These are phyloP conservation scores for Penicillium brasilianum DNA, from an alignment of 2,329 filamentous ascomycete genomes.

Conservation along the genomic window DNA sequence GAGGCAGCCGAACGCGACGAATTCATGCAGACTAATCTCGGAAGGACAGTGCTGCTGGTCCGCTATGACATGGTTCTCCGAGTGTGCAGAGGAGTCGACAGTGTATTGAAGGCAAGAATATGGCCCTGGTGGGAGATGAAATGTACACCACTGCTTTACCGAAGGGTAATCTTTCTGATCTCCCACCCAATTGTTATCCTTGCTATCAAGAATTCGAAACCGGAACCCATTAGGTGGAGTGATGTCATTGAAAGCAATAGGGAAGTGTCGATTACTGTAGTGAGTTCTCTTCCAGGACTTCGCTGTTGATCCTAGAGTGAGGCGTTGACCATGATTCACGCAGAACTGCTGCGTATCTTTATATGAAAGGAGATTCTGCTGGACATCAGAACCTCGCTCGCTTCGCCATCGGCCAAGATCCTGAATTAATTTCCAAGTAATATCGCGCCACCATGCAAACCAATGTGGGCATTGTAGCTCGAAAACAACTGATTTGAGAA, in stretches of 20 bases:
- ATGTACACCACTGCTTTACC: constrained; percentile 18
- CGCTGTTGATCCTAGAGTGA: constrained; percentile 22
- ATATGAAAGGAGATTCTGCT: constrained; percentile 18
- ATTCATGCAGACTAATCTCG: constrained; percentile 52
- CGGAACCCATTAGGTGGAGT: constrained; percentile 52
- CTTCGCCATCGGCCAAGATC: constrained; percentile 41
- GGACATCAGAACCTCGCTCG: not conserved
- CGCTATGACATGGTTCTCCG: constrained; percentile 58
- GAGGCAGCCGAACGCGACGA: constrained; percentile 55
- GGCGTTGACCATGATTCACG: constrained; percentile 1
- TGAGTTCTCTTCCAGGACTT: constrained; percentile 26
- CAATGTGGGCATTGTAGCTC: constrained; percentile 52
- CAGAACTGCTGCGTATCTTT: constrained; percentile 7
- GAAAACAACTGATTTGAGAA: constrained; percentile 55
- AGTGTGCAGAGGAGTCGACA: constrained; percentile 24
- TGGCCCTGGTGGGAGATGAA: constrained; percentile 13
- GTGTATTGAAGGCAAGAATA: constrained; percentile 24
- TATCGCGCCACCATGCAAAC: constrained; percentile 56
- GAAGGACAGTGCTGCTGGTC: constrained; percentile 37
- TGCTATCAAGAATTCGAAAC: constrained; percentile 48
- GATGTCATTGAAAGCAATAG: constrained; percentile 38
- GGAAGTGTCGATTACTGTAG: constrained; percentile 20
- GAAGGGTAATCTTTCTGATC: constrained; percentile 15
- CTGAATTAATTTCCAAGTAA: constrained; percentile 49
- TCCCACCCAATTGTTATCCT: constrained; percentile 19